Percentiles rank a stretch among this genome's conserved stretches.
These are phyloP conservation scores for Lodderomyces margitis DNA, from an alignment of 1,139 yeast species.

Conservation along the genomic window DNA sequence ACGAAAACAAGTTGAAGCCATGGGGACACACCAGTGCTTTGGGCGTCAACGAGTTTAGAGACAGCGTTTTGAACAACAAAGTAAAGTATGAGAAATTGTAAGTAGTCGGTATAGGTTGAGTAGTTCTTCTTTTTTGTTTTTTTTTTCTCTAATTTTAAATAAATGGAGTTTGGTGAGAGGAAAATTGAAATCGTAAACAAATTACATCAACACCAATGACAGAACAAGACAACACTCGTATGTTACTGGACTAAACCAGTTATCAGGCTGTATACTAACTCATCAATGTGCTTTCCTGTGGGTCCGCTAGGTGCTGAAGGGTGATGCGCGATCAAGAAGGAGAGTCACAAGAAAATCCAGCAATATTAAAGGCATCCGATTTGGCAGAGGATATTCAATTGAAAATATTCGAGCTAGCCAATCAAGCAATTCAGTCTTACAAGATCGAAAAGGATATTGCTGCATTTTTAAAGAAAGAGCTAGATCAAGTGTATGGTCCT, in stretches of 20 bases:
- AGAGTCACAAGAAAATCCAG: conserved; percentile 18
- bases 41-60: conserved; percentile 31
- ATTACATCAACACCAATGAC: conserved; percentile 4
- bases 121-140: background rate
- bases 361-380: conserved; percentile 48
- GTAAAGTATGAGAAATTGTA: conserved; percentile 22
- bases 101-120: background rate
- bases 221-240: conserved; percentile 11
- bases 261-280: background rate
- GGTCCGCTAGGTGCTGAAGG: no score
- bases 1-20: conserved; percentile 30
- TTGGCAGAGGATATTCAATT: conserved; percentile 57
- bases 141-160: background rate
- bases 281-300: background rate
- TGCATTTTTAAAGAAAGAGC: conserved; percentile 71
- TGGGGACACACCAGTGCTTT: conserved; percentile 41
- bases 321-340: no score
- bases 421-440: conserved; percentile 44
- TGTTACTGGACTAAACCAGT: background rate
- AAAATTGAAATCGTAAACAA: conserved; percentile 3
- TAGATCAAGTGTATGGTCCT: conserved; percentile 61
- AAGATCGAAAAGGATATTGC: conserved; percentile 75
- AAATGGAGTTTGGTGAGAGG: background rate
- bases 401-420: conserved; percentile 57
- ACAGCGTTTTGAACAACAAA: conserved; percentile 29